Evolutionary conservation across 1,139 yeast species (phyloP).

Genomic region (Entelexis paramagnoliae): DNA sequence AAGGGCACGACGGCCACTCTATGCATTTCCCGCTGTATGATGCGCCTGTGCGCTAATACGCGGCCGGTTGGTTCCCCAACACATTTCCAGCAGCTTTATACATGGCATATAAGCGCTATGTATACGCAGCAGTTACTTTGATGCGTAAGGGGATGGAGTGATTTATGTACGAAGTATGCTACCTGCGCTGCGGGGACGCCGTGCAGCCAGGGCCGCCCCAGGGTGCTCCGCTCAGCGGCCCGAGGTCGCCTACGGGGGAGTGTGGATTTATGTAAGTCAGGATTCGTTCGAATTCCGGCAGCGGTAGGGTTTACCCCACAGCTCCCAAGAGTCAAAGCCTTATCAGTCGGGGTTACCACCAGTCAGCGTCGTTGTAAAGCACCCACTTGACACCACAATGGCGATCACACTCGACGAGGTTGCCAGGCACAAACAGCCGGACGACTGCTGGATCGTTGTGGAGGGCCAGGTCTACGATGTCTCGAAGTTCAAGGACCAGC

Average conservation of each 20-base stretch:
- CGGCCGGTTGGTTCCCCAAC: too few species aligned
- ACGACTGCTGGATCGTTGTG: slow-evolving; percentile 81
- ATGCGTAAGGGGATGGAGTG: too few species aligned
- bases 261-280: slow-evolving; percentile 1
- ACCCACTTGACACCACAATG: background rate
- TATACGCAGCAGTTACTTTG: too few species aligned
- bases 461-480: slow-evolving; percentile 77
- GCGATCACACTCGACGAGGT: slow-evolving; percentile 39
- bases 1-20: too few species aligned
- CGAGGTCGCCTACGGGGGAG: background rate
- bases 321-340: background rate
- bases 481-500: slow-evolving; percentile 64
- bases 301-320: slow-evolving; percentile 9
- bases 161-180: too few species aligned
- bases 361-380: background rate
- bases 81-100: too few species aligned
- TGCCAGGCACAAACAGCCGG: slow-evolving; percentile 48
- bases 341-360: background rate
- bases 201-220: background rate
- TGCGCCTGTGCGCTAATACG: too few species aligned
- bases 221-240: background rate
- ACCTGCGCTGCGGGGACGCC: too few species aligned
- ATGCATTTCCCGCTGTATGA: too few species aligned
- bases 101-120: too few species aligned
- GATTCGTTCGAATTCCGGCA: slow-evolving; percentile 4